Evolutionary conservation across 805 yeast genomes (phyloP), one percentile per base, ranked within the genome.

Genomic region (Candida gorgasii): DNA sequence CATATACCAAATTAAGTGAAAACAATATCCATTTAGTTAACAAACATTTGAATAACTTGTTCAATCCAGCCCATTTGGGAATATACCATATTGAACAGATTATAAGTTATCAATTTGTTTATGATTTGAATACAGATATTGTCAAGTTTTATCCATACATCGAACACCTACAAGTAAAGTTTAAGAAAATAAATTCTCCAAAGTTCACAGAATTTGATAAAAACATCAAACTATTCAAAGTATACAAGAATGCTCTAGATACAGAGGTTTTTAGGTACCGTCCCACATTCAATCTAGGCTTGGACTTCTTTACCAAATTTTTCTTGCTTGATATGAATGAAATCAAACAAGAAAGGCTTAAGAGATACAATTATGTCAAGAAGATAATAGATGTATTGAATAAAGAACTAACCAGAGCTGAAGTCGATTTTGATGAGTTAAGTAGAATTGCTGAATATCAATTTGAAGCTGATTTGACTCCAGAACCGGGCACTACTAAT

Each of bases 1-100:
- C 37, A 15, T 24, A 23, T 9, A 31, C 33, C 11, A 13, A 29
- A 11, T 7, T 46, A 4, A 13, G 11, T 7, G 39, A 46, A n/a
- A 49, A 49, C 32, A 43, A 42, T 20, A 20, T 49, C 5, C 44
- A 38, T 22, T 32, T 49, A 7, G 34, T 38, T 11, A 44, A 44
- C 28, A 39, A 36, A 33, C 33, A 38, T 16, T 43, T 49, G 4
- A 17, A 42, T 39, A 13, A 19, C 5, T 30, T 46, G 4, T 32
- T 49, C 3, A 42, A 20, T n/a, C 19, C 19, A 12, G 36, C 22
- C 4, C 26, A 36, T 14, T 20, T 49, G 13, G 49, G 53, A 7
- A 4, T 19, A 1, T 39, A 23, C 5, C 39, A 37, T 26, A 27
- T 42, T 13, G 31, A 37, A 14, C 12, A 40, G 19, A 27, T 49